Evolutionary conservation across 2,329 filamentous ascomycete genomes (phyloP).

Genomic region (Colletotrichum navitas): DNA sequence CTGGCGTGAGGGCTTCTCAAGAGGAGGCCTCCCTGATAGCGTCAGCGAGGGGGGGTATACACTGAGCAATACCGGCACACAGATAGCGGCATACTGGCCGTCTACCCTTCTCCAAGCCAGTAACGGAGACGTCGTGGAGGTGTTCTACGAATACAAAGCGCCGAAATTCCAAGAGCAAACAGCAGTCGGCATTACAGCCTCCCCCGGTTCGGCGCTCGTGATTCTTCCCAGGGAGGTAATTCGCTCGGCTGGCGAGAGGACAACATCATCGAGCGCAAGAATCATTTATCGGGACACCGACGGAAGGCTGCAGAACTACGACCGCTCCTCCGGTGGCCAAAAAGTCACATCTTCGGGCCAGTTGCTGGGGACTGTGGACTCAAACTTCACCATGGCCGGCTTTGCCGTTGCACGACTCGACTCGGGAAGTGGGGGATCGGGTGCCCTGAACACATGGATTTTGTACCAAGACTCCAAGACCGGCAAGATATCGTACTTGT

Average conservation of each 20-base stretch:
- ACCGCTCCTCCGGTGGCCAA: conserved; percentile 30
- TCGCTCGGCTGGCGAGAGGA: conserved; percentile 23
- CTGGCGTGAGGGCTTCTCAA: conserved; percentile 28
- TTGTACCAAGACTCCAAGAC: conserved; percentile 44
- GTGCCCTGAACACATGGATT: conserved; percentile 44
- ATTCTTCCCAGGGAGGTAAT: conserved; percentile 25
- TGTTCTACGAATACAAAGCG: conserved; percentile 21
- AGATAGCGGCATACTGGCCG: conserved; percentile 36
- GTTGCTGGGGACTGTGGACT: conserved; percentile 35
- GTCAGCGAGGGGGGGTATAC: not conserved
- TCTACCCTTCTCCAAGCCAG: conserved; percentile 22
- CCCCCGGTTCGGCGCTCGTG: conserved; percentile 24
- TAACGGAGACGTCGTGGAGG: conserved; percentile 20
- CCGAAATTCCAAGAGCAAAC: conserved; percentile 21
- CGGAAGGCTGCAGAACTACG: conserved; percentile 24
- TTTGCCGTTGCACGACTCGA: conserved; percentile 40
- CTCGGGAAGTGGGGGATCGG: conserved; percentile 20
- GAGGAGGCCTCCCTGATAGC: conserved; percentile 23
- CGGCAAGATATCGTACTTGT: conserved; percentile 43
- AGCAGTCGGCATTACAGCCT: conserved; percentile 7
- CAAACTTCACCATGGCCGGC: conserved; percentile 43
- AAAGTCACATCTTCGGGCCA: conserved; percentile 15
- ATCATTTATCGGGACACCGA: conserved; percentile 31
- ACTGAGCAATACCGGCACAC: conserved; percentile 2
- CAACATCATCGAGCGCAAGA: conserved; percentile 17